Conservation (phyloP, 1,284 basidiomycete genomes). For the Chiua sp. region DNA sequence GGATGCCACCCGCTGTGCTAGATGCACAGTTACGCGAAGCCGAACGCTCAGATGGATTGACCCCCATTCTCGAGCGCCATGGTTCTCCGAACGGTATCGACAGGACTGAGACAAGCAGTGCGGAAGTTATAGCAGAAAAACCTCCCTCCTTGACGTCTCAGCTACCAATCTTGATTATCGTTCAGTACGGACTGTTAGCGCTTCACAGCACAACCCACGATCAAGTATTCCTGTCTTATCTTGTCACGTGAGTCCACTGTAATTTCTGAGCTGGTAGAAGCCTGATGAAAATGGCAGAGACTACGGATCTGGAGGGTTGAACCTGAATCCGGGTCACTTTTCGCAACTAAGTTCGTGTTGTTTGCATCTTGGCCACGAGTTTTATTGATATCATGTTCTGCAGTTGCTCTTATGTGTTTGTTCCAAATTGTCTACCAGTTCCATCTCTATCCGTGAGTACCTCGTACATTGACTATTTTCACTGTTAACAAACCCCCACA, state of each 20-base stretch:
- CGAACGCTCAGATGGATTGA: constrained; percentile 47
- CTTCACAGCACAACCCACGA: constrained; percentile 86
- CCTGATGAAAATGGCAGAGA: constrained; percentile 48
- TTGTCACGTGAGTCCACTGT: constrained; percentile 68
- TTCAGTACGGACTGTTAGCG: constrained; percentile 81
- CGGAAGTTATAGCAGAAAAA: constrained; percentile 36
- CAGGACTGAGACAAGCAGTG: constrained; percentile 8
- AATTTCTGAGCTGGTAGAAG: background rate
- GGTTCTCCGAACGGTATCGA: constrained; percentile 8
- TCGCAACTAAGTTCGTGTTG: constrained; percentile 78
- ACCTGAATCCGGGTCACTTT: constrained; percentile 79
- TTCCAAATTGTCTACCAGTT: constrained; percentile 85
- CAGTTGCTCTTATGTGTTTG: constrained; percentile 82
- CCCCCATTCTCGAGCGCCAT: constrained; percentile 55
- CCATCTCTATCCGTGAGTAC: constrained; percentile 81
- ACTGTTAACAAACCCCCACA: background rate
- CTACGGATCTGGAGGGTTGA: constrained; percentile 73
- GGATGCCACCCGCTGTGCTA: constrained; percentile 69
- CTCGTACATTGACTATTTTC: constrained; percentile 13
- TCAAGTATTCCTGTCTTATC: constrained; percentile 83
- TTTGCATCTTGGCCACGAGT: background rate
- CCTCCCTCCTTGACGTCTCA: constrained; percentile 66
- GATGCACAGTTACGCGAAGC: constrained; percentile 62
- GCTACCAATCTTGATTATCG: constrained; percentile 72
- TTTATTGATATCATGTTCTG: constrained; percentile 2